Base-by-base conservation (phyloP, 75 land plant genomes). In the Pseudotsuga menziesii region DNA sequence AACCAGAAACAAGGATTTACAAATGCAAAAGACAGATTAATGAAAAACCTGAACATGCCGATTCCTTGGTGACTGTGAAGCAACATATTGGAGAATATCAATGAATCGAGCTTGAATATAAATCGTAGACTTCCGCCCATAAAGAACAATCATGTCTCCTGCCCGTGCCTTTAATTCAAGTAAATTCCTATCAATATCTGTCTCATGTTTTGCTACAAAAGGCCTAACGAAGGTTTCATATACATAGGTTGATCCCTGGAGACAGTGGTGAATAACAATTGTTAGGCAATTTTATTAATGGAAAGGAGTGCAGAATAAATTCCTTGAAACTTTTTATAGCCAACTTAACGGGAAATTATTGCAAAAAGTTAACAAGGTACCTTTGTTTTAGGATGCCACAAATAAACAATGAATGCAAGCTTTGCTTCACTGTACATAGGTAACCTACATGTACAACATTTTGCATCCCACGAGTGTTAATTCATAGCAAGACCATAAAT, bases 341-440 rank as follows among this genome's bases (percentile, higher is more conserved):
- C 54, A 48, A 48, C 54, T 48, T 2, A 48, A 48, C 4, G 9
- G 11, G 12, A 48, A 48, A 48, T 48, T 11, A 48, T 48, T 48
- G 54, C 9, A 44, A 44, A 44, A 44, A 44, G 48, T 5, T 44
- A 44, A 57, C 0, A 25, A 62, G 80, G 60, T 76, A 94, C 97
- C 95, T 78, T 88, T 60, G 90, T 94, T 70, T 87, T 90, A n/a
- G 94, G 85, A 64, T 89, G 74, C 92, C 94, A 91, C 74, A 93
- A 83, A 64, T 91, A 93, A 48, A 93, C 77, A 27, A 91, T 74
- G 76, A 93, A 82, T 35, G 87, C 93, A 58, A 91, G 69, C 72
- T 93, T 93, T 13, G 93, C 94, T 87, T 91, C 96, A 82, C 78
- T 76, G 73, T 93, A 93, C 83, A 91, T 75, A 27, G 96, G 96